These are phyloP conservation scores for Microbotryum scabiosae DNA, from an alignment of 1,284 basidiomycete species.

Conservation along the genomic window DNA sequence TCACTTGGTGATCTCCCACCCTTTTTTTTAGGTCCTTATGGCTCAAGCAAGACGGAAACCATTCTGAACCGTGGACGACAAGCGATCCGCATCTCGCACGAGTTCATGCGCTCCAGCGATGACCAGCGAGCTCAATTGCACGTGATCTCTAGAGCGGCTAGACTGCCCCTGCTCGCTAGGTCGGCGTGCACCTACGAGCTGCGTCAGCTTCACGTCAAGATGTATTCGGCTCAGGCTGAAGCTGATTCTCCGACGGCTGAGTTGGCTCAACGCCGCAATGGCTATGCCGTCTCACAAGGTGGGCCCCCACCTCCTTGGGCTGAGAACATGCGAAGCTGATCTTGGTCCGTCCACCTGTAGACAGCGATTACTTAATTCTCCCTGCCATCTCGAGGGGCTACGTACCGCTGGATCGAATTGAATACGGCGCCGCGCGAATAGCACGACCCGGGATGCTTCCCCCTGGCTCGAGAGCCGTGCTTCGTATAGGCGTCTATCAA, in stretches of 20 bases:
- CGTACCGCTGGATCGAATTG: background rate
- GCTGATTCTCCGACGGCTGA: background rate
- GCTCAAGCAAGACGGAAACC: constrained; percentile 16
- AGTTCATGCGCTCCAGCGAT: background rate
- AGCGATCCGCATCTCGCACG: constrained; percentile 4
- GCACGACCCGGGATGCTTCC: background rate
- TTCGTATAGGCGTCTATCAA: background rate
- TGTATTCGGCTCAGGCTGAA: background rate
- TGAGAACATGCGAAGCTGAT: background rate
- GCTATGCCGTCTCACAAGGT: background rate
- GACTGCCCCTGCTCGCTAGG: background rate
- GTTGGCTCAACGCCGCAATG: background rate
- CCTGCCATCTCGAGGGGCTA: background rate
- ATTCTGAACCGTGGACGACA: constrained; percentile 17
- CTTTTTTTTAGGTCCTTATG: no score
- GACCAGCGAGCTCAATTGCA: background rate
- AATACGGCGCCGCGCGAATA: background rate
- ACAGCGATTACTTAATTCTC: background rate
- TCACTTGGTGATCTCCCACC: no score
- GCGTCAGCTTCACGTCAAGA: background rate
- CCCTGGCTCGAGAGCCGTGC: background rate
- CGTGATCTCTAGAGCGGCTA: background rate
- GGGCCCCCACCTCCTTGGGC: background rate
- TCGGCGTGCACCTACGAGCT: background rate
- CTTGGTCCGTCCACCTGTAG: background rate